phyloP scores from a whole-genome alignment of 805 yeast species.

The Zygosaccharomyces bailii region DNA sequence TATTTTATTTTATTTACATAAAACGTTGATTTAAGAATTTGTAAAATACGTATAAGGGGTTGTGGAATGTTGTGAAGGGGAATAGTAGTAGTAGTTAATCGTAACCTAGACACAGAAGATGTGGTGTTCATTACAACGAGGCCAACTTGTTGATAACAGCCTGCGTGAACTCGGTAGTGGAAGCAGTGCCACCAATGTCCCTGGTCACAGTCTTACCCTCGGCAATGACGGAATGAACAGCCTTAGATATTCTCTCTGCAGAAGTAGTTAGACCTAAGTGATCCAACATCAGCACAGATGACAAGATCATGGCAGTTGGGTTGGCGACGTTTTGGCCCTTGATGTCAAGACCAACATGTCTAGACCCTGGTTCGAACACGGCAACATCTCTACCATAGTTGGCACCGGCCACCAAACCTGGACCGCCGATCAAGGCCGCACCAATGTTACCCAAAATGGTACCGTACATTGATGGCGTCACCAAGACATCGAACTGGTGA shows the following conservation, averaged over 20 bases:
- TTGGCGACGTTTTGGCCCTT: constrained; percentile 92
- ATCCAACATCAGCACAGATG: constrained; percentile 87
- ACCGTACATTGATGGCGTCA: constrained; percentile 97
- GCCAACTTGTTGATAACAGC: constrained; percentile 75
- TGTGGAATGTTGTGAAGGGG: not conserved
- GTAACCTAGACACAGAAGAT: constrained; percentile 5
- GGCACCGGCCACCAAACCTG: constrained; percentile 98
- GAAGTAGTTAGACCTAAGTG: constrained; percentile 84
- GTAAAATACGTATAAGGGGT: constrained; percentile 6
- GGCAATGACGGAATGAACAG: constrained; percentile 84
- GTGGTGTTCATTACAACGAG: constrained; percentile 8
- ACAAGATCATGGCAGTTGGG: constrained; percentile 96
- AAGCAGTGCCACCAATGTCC: constrained; percentile 86
- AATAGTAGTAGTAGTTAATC: constrained; percentile 1
- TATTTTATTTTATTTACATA: constrained; percentile 6
- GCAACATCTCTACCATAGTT: constrained; percentile 97
- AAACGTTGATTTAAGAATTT: constrained; percentile 3
- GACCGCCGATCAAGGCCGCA: constrained; percentile 92
- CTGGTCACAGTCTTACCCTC: constrained; percentile 82
- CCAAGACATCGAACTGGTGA: constrained; percentile 96
- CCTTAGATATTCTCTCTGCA: constrained; percentile 84
- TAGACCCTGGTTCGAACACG: constrained; percentile 98
- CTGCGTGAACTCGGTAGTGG: constrained; percentile 92
- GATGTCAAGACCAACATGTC: constrained; percentile 97
- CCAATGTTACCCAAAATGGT: constrained; percentile 96